Evolutionary conservation across 129 eudicot species (phyloP), one percentile per base, ranked within the genome.

Genomic region (Artemisia annua): DNA sequence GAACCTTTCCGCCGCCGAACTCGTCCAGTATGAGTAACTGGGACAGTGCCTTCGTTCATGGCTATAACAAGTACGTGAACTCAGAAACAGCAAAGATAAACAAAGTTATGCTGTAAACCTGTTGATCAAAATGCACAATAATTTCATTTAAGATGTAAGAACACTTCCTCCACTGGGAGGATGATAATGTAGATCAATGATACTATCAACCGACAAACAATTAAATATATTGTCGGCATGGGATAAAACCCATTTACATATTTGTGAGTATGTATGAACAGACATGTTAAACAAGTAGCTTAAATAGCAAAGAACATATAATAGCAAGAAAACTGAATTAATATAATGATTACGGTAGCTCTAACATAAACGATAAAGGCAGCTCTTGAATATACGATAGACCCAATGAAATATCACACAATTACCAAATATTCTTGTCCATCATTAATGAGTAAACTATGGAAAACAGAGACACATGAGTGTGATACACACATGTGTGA

Each of bases 1-100:
- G 85, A 86, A 77, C 87, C 85, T 80, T 67, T 86, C 43, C 87
- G 90, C 24, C 87, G 79, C 53, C 90, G 83, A 53, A 77, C 51
- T 54, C 90, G 83, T 48, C 81, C 80, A 60, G 81, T 79, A 56
- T 83, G 87, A 13, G 81, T 67, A 64, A 81, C 82, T 24, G 85
- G 68, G 44, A 72, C 78, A 63, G 78, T 71, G 63, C 74, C 73
- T 1, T 67, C 78, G 2, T 58, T 65, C 83, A 65, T 79, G 83
- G 63, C 67, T 12, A 12, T 68, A 79, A 50, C 35, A 48, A 16
- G 46, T 39, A 39, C 2, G 46, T 39, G 46, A 7, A 39, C 10
- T 39, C 46, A 7, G 46, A 39, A 39, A 39, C 46, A 39, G 11
- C 15, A 73, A 62, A 61, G 69, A 73, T 49, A 73, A 61, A 60